A percentile compares a stretch with the other conserved stretches of the same genome.
Conservation (phyloP, 208 protist species). For the Acanthamoeba triangularis region DNA sequence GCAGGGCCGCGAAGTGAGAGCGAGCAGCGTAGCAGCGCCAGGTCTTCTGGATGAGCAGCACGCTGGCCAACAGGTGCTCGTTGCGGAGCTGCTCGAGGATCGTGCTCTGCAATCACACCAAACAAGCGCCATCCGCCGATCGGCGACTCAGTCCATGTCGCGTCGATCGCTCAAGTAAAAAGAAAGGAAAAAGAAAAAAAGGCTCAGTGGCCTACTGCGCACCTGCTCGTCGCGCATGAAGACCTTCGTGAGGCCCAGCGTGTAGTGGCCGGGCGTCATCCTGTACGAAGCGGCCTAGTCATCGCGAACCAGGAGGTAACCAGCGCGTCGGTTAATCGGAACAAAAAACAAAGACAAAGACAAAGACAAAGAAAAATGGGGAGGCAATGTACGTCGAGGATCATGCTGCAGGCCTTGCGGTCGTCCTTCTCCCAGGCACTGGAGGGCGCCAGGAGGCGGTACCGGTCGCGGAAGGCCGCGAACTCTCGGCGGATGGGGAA, state of each 20-base stretch:
- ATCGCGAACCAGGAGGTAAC: not conserved
- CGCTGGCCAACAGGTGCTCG: conserved; percentile 57
- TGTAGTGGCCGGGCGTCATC: conserved; percentile 68
- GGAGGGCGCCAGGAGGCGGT: conserved; percentile 65
- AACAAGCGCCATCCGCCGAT: not conserved
- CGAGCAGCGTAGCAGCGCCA: conserved; percentile 51
- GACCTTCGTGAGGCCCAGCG: conserved; percentile 64
- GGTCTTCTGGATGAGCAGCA: conserved; percentile 61
- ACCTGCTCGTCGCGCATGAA: conserved; percentile 75
- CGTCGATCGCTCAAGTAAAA: too few relatives aligned
- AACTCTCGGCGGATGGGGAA: conserved; percentile 81
- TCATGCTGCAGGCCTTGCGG: conserved; percentile 58
- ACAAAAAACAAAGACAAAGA: not conserved
- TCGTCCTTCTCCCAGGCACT: conserved; percentile 58
- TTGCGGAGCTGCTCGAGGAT: conserved; percentile 71
- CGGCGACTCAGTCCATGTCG: too few relatives aligned
- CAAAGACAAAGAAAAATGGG: not conserved
- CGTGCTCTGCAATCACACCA: conserved; percentile 22
- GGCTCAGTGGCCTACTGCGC: too few relatives aligned
- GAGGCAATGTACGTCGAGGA: not conserved
- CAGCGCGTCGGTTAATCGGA: not conserved
- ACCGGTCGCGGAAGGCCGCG: conserved; percentile 60
- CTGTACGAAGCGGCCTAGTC: conserved; percentile 43
- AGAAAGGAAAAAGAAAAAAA: too few relatives aligned
- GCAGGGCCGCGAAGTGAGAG: conserved; percentile 26